A percentile compares a stretch with the other conserved stretches of the same genome.
These are phyloP conservation scores for Cyclaneusma minus DNA, from an alignment of 2,329 filamentous ascomycete genomes.

Conservation along the genomic window DNA sequence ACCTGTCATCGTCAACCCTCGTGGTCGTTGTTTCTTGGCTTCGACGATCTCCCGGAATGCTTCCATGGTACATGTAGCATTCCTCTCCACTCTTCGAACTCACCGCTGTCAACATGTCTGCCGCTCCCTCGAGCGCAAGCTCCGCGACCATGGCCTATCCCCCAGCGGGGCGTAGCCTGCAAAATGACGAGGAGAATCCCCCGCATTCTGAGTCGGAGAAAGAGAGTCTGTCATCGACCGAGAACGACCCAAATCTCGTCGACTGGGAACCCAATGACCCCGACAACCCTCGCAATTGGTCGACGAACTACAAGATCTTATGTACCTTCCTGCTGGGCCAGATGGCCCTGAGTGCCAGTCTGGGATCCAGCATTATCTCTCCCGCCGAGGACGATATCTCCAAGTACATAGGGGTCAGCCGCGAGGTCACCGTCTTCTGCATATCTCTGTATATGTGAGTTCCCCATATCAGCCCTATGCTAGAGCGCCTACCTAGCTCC, in stretches of 20 bases:
- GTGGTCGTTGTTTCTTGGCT: no score
- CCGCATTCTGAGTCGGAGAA: no score
- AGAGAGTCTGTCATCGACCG: no score
- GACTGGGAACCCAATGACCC: conserved; percentile 25
- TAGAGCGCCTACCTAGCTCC: neutral
- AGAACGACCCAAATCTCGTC: conserved; percentile 92
- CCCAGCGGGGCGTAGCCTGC: no score
- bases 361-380: conserved; percentile 33
- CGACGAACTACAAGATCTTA: conserved; percentile 25
- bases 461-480: neutral
- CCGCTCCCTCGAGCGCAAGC: no score
- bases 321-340: conserved; percentile 32
- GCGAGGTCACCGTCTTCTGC: conserved; percentile 26
- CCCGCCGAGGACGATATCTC: conserved; percentile 28
- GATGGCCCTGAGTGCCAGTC: conserved; percentile 30
- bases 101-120: no score
- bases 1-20: conserved; percentile 1
- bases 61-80: no score
- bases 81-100: no score
- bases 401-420: conserved; percentile 23
- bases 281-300: conserved; percentile 31
- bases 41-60: no score
- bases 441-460: conserved; percentile 29
- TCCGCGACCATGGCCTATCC: no score
- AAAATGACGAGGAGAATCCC: no score